Conservation (phyloP, 2,329 filamentous ascomycete species). For the Neonectria sp. region DNA sequence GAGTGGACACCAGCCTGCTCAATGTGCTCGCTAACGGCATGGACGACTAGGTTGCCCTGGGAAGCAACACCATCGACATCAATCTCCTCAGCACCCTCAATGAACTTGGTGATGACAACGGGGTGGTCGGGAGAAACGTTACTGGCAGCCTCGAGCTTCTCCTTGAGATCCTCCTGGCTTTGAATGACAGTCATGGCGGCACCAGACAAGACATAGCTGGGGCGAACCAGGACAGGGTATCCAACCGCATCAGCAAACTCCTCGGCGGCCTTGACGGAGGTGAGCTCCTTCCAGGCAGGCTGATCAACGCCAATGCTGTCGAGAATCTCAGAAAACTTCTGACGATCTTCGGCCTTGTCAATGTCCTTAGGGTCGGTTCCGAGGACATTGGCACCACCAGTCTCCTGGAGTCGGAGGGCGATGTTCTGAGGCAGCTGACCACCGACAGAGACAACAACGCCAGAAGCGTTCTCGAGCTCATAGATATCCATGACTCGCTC, state of each 20-base stretch:
- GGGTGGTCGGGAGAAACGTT: slow-evolving; percentile 96
- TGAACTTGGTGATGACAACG: slow-evolving; percentile 98
- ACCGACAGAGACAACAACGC: slow-evolving; percentile 95
- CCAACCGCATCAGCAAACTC: slow-evolving; percentile 87
- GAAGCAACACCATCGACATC: slow-evolving; percentile 95
- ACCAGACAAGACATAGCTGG: slow-evolving; percentile 95
- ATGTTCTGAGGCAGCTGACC: slow-evolving; percentile 98
- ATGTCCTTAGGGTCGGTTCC: slow-evolving; percentile 96
- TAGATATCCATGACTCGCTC: slow-evolving; percentile 99
- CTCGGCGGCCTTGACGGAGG: slow-evolving; percentile 89
- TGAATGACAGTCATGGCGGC: slow-evolving; percentile 98
- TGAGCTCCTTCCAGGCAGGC: slow-evolving; percentile 97
- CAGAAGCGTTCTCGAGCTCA: slow-evolving; percentile 87
- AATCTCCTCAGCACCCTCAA: slow-evolving; percentile 96
- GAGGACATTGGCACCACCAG: slow-evolving; percentile 89
- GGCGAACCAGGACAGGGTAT: slow-evolving; percentile 95
- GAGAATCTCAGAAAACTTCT: slow-evolving; percentile 98
- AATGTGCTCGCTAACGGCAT: slow-evolving; percentile 95
- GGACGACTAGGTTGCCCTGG: slow-evolving; percentile 87
- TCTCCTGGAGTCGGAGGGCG: slow-evolving; percentile 92
- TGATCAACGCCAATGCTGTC: slow-evolving; percentile 98
- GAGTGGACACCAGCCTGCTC: slow-evolving; percentile 99
- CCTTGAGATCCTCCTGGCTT: slow-evolving; percentile 89
- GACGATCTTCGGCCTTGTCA: slow-evolving; percentile 97
- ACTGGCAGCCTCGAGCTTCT: slow-evolving; percentile 92